Percentiles rank a stretch among this genome's conserved stretches.
Conservation (phyloP, 1,139 yeast genomes). For the Diutina scorzettiae region DNA sequence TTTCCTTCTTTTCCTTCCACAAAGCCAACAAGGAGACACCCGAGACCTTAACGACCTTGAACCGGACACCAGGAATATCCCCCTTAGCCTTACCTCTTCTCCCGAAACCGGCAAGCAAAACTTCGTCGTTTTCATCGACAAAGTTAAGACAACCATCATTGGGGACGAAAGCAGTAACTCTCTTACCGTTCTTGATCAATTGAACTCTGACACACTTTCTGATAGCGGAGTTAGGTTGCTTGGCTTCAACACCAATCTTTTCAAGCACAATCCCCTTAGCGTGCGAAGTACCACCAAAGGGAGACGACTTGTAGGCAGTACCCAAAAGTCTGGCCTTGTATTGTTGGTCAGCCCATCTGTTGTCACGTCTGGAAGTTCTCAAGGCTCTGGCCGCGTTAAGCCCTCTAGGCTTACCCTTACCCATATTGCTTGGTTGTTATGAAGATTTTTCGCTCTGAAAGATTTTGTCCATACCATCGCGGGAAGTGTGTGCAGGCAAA, state of each 20-base stretch:
- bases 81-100: constrained; percentile 99
- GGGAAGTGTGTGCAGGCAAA: too few species aligned
- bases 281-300: constrained; percentile 99
- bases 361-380: constrained; percentile 99
- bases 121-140: constrained; percentile 99
- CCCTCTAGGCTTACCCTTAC: constrained; percentile 96
- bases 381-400: constrained; percentile 99
- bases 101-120: constrained; percentile 99
- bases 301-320: constrained; percentile 99
- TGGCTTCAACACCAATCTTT: constrained; percentile 99
- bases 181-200: constrained; percentile 99
- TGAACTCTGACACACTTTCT: constrained; percentile 99
- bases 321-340: constrained; percentile 99
- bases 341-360: constrained; percentile 99
- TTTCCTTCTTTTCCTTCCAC: constrained; percentile 99
- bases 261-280: constrained; percentile 99
- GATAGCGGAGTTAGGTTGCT: constrained; percentile 99
- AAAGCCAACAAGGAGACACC: constrained; percentile 99
- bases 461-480: too few species aligned
- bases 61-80: constrained; percentile 99
- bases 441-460: too few species aligned
- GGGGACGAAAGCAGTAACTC: constrained; percentile 99
- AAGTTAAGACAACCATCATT: constrained; percentile 99
- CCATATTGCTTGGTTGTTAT: constrained; percentile 35
- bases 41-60: constrained; percentile 99